A percentile compares a stretch with the other conserved stretches of the same genome.
Conservation (phyloP, 306 rosid genomes). For the Elaeagnus macrophylla region DNA sequence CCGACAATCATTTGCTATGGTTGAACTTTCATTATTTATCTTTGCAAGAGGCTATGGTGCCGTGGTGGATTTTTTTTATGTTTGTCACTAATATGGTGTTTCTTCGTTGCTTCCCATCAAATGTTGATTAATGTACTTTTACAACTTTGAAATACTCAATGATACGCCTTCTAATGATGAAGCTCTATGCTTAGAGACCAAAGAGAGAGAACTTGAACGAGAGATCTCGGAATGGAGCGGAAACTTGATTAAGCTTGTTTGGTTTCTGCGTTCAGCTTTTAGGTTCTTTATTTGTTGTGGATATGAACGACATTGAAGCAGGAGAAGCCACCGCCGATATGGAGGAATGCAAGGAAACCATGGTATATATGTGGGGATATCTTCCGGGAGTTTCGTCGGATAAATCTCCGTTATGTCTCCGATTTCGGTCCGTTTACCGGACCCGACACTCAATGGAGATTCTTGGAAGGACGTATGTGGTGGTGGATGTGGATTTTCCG, state of each 20-base stretch:
- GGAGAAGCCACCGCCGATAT: slow-evolving; percentile 18
- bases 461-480: slow-evolving; percentile 70
- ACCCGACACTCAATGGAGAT: slow-evolving; percentile 24
- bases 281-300: not conserved
- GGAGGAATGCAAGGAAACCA: slow-evolving; percentile 30
- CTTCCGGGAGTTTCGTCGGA: slow-evolving; percentile 77
- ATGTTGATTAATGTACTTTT: no score
- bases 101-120: no score
- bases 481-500: slow-evolving; percentile 94
- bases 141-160: no score
- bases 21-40: no score
- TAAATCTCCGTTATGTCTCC: slow-evolving; percentile 55
- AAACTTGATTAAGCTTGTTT: not conserved
- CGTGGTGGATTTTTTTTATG: no score
- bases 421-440: slow-evolving; percentile 30
- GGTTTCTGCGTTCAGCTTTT: not conserved
- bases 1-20: no score
- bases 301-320: slow-evolving; percentile 45
- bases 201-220: slow-evolving; percentile 3
- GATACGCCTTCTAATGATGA: no score
- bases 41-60: no score
- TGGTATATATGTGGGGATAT: slow-evolving; percentile 81
- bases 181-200: not conserved
- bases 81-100: no score
- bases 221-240: not conserved